Percentiles rank a stretch among this genome's conserved stretches.
These are phyloP conservation scores for Parasitella parasitica DNA, from an alignment of 371 early-diverging fungal genomes.

Conservation along the genomic window DNA sequence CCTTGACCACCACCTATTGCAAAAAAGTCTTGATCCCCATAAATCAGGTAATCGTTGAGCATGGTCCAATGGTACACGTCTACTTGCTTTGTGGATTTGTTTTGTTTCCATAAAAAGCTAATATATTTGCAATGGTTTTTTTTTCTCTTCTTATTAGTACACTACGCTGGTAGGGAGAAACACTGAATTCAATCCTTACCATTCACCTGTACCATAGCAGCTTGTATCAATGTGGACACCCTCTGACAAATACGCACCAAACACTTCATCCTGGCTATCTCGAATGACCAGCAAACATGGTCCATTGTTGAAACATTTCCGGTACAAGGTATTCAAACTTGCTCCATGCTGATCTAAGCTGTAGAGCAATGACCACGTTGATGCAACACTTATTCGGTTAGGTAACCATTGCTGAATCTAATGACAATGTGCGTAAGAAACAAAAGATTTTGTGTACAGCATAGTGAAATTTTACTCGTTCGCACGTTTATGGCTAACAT, in stretches of 20 bases:
- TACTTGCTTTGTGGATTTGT: constrained; percentile 10
- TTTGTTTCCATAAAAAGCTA: constrained; percentile 36
- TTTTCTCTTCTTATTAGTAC: too few relatives aligned
- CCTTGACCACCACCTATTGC: constrained; percentile 43
- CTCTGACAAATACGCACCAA: constrained; percentile 46
- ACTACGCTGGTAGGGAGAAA: too few relatives aligned
- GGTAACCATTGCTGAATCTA: constrained; percentile 29
- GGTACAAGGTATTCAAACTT: constrained; percentile 34
- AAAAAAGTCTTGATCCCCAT: constrained; percentile 27
- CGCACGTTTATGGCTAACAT: constrained; percentile 29
- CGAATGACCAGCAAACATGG: constrained; percentile 38
- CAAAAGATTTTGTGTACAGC: not conserved
- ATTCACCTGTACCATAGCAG: constrained; percentile 49
- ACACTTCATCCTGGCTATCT: constrained; percentile 24
- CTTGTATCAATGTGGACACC: constrained; percentile 20
- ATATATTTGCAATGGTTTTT: too few relatives aligned
- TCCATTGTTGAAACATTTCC: constrained; percentile 11
- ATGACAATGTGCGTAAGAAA: not conserved
- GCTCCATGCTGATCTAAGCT: constrained; percentile 45
- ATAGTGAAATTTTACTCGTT: constrained; percentile 8
- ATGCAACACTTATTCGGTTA: constrained; percentile 23
- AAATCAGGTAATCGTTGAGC: constrained; percentile 35
- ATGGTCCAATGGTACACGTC: constrained; percentile 35
- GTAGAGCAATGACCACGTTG: constrained; percentile 35
- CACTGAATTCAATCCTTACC: constrained; percentile 33